Evolutionary conservation across 2,329 filamentous ascomycete genomes (phyloP).

Genomic region (Xylariaceae sp.): DNA sequence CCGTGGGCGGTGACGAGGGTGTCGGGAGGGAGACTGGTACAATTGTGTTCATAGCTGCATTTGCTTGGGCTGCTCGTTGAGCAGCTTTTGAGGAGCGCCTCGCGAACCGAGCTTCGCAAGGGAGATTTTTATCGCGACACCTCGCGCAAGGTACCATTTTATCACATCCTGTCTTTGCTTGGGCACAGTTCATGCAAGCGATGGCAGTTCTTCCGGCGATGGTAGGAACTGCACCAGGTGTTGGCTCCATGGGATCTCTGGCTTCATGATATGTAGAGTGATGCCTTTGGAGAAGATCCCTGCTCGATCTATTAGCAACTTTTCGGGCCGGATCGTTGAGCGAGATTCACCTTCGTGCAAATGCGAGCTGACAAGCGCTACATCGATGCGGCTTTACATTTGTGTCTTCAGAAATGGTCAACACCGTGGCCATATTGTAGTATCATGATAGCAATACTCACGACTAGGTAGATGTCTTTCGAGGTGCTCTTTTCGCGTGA

Average conservation of each 20-base stretch:
- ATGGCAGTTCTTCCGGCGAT: constrained; percentile 40
- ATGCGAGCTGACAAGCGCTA: constrained; percentile 45
- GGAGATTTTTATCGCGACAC: constrained; percentile 46
- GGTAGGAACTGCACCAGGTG: constrained; percentile 40
- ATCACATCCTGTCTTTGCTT: constrained; percentile 49
- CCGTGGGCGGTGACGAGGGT: constrained; percentile 19
- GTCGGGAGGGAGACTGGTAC: constrained; percentile 16
- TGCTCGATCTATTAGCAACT: constrained; percentile 18
- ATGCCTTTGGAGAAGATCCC: constrained; percentile 50
- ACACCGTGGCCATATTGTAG: constrained; percentile 4
- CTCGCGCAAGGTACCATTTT: constrained; percentile 47
- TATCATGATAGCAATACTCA: constrained; percentile 29
- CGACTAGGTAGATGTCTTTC: constrained; percentile 52
- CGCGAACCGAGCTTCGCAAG: constrained; percentile 46
- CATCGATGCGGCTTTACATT: constrained; percentile 53
- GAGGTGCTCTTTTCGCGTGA: constrained; percentile 54
- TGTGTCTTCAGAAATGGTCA: constrained; percentile 39
- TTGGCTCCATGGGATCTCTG: constrained; percentile 42
- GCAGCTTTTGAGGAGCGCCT: constrained; percentile 48
- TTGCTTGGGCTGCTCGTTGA: constrained; percentile 40
- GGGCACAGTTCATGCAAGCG: constrained; percentile 47
- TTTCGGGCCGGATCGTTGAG: not conserved
- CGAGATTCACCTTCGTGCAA: constrained; percentile 42
- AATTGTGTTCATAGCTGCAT: constrained; percentile 28
- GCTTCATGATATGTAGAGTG: constrained; percentile 49